Base-by-base conservation (phyloP, 257 asterid genomes). In the Solanum chilense region DNA sequence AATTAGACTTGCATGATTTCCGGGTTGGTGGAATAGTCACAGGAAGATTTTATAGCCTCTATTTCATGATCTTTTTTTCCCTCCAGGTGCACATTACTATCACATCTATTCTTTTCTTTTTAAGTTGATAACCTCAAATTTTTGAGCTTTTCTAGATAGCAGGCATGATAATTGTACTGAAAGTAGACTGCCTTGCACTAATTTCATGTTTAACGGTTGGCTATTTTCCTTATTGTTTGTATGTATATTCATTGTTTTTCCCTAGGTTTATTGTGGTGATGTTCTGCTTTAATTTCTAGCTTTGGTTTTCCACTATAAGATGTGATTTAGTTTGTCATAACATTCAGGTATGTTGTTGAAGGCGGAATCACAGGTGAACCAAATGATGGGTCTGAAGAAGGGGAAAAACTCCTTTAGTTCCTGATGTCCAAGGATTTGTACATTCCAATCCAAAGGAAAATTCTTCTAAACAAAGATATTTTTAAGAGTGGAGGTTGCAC, bases 321-420 rank as follows among this genome's bases (percentile, higher is more conserved):
- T 84, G 49, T 62, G 80, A 88, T 88, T 90, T 87, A 91, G 86
- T 87, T 90, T 88, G 88, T 84, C 85, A 84, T 69, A 83, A 64
- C 84, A 88, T 90, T 86, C 93, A 96, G 99, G 98, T 96, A 95
- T 88, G 86, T 94, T 88, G 96, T 91, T 52, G 99, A 96, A 91
- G 99, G 99, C 85, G 98, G 99, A 88, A 98, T 96, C 70, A 95
- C 98, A 14, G 99, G 99, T 90, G 98, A 94, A 44, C 97, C 87
- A 95, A 94, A 88, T 90, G 35, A 33, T 33, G 35, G 35, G 35
- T 33, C 35, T 3, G 5, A 33, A 33, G 35, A 33, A 33, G 35
- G 4, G 35, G 5, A 33, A 33, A 33, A 33, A 4, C 4, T 33
- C 5, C 35, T 33, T 33, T 33, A 33, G 0, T 33, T 33, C 35